Evolutionary conservation across 2,329 filamentous ascomycete genomes (phyloP), one percentile per base, ranked within the genome.

Genomic region (Penicillium sp.): DNA sequence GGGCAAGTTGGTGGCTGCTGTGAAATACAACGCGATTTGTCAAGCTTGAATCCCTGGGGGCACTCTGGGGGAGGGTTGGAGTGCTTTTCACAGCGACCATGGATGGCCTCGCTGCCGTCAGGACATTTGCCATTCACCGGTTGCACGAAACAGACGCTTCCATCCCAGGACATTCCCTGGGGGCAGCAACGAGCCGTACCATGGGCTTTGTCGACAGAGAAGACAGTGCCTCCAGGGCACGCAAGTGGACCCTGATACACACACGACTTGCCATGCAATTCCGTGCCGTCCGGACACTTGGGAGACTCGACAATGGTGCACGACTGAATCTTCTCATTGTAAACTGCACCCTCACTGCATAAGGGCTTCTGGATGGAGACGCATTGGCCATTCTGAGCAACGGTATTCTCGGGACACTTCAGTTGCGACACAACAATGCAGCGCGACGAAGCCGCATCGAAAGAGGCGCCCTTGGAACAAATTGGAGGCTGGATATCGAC

Each of bases 41-140:
- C 46, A 5, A 48, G 13, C 5, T 48, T 48, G 34, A 12, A 48
- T 29, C 40, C 40, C 9, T 9, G 26, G 3, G 46, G 46, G 24
- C 39, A 48, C 13, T 35, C 9, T 39, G 46, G 40, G 6, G 28
- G 46, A 43, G 46, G 46, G 13, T 48, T 48, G 35, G 46, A 48
- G 35, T 48, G 35, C 27, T 48, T 48, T 36, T 48, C 40, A 34
- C 46, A 48, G 13, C 39, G 40, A 4, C 25, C 36, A 24, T 48
- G 34, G 40, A 48, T 43, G 9, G 46, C 18, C 2, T 8, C 2
- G 27, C 46, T 43, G 1, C 40, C 46, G 9, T 48, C 46, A 11
- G 40, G 27, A 24, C 40, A 48, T 33, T 48, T 43, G 27, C 46
- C 46, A 5, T 43, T 18, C 7, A 48, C 29, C 3, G 40, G 39